Conservation (phyloP, 2,329 filamentous ascomycete species). For the Thielaviopsis ethacetica region DNA sequence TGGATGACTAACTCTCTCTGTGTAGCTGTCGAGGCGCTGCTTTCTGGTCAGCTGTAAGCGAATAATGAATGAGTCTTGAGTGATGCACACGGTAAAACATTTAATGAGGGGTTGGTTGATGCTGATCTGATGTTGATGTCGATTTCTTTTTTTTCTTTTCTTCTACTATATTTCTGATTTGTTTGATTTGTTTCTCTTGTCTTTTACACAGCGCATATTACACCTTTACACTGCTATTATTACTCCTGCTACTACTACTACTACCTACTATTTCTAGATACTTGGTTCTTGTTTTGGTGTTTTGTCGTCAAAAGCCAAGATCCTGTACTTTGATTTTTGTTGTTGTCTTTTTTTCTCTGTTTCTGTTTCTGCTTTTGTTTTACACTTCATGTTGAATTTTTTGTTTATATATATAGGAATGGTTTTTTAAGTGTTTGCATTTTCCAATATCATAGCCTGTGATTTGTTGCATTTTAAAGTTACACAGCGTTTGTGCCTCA, state of each 20-base stretch:
- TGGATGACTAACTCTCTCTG: not conserved
- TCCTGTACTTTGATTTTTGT: not conserved
- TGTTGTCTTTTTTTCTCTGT: not conserved
- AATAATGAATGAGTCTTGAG: not conserved
- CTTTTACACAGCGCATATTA: constrained; percentile 7
- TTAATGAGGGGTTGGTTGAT: too few species aligned
- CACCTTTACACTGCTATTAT: too few species aligned
- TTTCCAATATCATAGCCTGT: not conserved
- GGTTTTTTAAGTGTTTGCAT: not conserved
- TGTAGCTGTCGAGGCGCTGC: constrained; percentile 55
- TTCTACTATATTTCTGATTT: not conserved
- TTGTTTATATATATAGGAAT: constrained; percentile 1
- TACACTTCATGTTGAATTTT: not conserved
- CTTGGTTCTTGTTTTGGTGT: constrained; percentile 2
- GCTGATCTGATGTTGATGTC: not conserved
- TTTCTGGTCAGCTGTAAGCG: constrained; percentile 56
- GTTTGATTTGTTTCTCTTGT: not conserved
- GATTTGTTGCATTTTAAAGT: too few species aligned
- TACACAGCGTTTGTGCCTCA: too few species aligned
- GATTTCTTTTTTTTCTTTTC: constrained; percentile 3
- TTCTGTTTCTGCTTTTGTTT: constrained; percentile 4
- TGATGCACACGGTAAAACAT: not conserved
- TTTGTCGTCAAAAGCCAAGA: constrained; percentile 4
- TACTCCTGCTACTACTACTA: constrained; percentile 3
- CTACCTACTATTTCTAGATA: not conserved